Conservation (phyloP, 108 stramenopile species). For the Nitzschia putrida region DNA sequence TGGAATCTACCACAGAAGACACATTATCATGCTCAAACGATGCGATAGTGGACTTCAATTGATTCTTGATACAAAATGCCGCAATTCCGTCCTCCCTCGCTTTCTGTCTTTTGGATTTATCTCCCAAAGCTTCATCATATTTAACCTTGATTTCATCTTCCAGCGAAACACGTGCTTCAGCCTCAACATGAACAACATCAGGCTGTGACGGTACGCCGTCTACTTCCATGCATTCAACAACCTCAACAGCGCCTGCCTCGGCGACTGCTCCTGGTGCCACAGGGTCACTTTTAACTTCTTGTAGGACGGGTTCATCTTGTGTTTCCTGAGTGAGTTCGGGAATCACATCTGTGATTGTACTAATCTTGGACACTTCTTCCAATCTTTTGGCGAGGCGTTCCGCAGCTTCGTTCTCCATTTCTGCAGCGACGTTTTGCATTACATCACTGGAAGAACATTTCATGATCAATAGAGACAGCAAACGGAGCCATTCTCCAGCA, state of each 20-base stretch:
- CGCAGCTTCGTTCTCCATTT: conserved; percentile 57
- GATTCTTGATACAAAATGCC: conserved; percentile 65
- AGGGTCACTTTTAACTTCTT: neutral
- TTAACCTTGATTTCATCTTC: conserved; percentile 50
- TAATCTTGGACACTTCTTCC: conserved; percentile 28
- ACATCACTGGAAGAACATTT: conserved; percentile 81
- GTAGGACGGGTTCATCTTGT: conserved; percentile 17
- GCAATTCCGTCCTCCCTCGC: conserved; percentile 70
- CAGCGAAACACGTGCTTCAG: conserved; percentile 39
- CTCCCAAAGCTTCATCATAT: conserved; percentile 41
- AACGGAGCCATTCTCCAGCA: conserved; percentile 68
- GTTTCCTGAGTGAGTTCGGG: conserved; percentile 30
- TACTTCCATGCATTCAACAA: conserved; percentile 36
- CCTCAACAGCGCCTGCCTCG: conserved; percentile 49
- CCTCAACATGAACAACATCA: conserved; percentile 30
- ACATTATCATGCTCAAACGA: conserved; percentile 79
- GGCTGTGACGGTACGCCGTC: conserved; percentile 27
- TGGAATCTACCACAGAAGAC: conserved; percentile 62
- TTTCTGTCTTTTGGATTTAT: conserved; percentile 65
- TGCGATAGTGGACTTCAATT: conserved; percentile 66
- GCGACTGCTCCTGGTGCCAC: neutral
- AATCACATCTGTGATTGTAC: conserved; percentile 36
- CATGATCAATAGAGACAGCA: conserved; percentile 65
- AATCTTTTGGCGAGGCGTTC: conserved; percentile 42
- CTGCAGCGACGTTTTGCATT: conserved; percentile 58